A percentile compares a stretch with the other conserved stretches of the same genome.
Evolutionary conservation across 192 early-diverging fungal species (phyloP).

Genomic region (Thamnidium elegans): DNA sequence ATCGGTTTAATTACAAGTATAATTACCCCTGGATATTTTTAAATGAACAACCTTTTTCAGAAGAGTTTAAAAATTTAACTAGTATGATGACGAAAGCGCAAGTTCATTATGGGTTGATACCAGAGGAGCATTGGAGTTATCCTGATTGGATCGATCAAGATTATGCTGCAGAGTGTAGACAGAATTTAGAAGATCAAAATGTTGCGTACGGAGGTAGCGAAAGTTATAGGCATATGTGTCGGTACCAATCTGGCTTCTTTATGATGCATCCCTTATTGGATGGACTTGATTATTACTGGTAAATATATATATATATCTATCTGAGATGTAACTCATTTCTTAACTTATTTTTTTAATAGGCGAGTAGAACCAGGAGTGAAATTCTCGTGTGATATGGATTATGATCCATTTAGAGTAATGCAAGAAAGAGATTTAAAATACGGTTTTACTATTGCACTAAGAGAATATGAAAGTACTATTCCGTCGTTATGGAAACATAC

Average conservation of each 20-base stretch:
- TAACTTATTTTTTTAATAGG: constrained; percentile 15
- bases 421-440: constrained; percentile 74
- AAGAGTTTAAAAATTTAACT: constrained; percentile 54
- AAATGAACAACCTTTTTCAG: constrained; percentile 70
- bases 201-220: constrained; percentile 66
- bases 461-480: constrained; percentile 67
- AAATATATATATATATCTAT: no score
- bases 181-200: constrained; percentile 49
- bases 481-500: constrained; percentile 68
- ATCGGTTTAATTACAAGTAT: constrained; percentile 65
- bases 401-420: constrained; percentile 86
- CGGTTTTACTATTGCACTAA: constrained; percentile 70
- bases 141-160: constrained; percentile 76
- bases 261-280: constrained; percentile 66
- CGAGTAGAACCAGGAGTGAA: constrained; percentile 83
- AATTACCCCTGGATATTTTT: constrained; percentile 77
- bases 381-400: constrained; percentile 79
- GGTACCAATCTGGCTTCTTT: constrained; percentile 78
- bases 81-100: constrained; percentile 48
- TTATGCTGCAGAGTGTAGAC: constrained; percentile 45
- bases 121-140: constrained; percentile 75
- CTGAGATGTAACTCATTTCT: background rate
- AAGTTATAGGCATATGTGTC: constrained; percentile 78
- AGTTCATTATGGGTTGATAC: constrained; percentile 55
- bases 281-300: constrained; percentile 83